Base-by-base conservation (phyloP, 139 green algal species). In the Diplosphaera chodatii region DNA sequence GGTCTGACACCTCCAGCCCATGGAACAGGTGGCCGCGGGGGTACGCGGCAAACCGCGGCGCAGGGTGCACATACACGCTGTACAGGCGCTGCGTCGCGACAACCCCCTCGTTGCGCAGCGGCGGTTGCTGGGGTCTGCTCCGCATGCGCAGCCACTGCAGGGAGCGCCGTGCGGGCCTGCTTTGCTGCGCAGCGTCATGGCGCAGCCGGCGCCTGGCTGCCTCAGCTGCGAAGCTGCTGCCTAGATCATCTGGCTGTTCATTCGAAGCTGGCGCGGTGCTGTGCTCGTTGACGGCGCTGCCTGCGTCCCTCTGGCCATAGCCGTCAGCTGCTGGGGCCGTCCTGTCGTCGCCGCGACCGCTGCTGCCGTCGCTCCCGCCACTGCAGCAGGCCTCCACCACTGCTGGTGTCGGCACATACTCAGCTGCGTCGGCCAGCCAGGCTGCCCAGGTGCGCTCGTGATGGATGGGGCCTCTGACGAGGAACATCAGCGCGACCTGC, bases 401-500 rank as follows among this genome's bases (percentile, higher is more conserved):
- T 28, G 20, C 23, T 0, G 41, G 21, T 0, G 41, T 29, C 0
- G 77, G 77, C 31, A 78, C 4, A 72, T 73, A 29, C 1, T 64
- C 77, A 1, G 34, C 55, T 2, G 55, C 56, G 0, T 34, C 28
- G 1, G 56, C 18, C 72, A 82, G 56, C 77, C 77, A 82, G 27
- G 56, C 31, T 4, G 63, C 55, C 77, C 77, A 82, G 16, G 63
- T 28, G 22, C 29, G 29, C 34, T 63, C 63, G 20, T 80, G 68
- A 0, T 74, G 76, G 66, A 85, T 55, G 28, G 48, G 22, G 16
- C 74, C 76, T 8, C 40, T 32, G 0, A 64, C 72, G 2, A 85
- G 73, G 70, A 85, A 82, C 63, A 85, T 29, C 21, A 85, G 80
- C 1, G 80, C 80, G 8, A 85, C 70, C 20, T 76, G 48, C 48